Evolutionary conservation across 2,329 filamentous ascomycete genomes (phyloP).

Genomic region (Colletotrichum paranaense): DNA sequence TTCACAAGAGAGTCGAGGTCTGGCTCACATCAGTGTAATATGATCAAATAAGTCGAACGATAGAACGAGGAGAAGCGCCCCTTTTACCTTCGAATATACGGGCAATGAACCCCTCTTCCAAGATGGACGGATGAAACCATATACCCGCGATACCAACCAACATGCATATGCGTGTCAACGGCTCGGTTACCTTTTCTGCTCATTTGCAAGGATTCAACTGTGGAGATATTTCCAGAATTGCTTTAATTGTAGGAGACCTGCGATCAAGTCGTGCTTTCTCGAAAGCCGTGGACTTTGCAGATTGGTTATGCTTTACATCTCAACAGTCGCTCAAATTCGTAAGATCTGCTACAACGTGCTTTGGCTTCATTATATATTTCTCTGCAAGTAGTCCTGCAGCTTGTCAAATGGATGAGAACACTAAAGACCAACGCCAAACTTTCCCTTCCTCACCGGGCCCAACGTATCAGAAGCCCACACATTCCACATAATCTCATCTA

Average conservation of each 20-base stretch:
- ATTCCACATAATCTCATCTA: slow-evolving; percentile 30
- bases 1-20: background rate
- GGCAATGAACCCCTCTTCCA: background rate
- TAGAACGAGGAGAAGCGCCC: background rate
- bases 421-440: slow-evolving; percentile 15
- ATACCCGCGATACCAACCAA: background rate
- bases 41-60: background rate
- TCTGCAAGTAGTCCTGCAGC: background rate
- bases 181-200: background rate
- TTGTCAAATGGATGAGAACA: background rate
- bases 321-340: background rate
- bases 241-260: no score
- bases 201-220: background rate
- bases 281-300: background rate
- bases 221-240: background rate
- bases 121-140: background rate
- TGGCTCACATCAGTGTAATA: background rate
- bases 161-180: background rate
- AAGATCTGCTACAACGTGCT: background rate
- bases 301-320: background rate
- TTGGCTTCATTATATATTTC: background rate
- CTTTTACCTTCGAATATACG: background rate
- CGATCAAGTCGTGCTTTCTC: no score
- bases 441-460: slow-evolving; percentile 55
- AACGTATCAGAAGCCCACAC: slow-evolving; percentile 44